Base-by-base conservation (phyloP, 202 grass and related monocot species). In the Saccharum hybrid region DNA sequence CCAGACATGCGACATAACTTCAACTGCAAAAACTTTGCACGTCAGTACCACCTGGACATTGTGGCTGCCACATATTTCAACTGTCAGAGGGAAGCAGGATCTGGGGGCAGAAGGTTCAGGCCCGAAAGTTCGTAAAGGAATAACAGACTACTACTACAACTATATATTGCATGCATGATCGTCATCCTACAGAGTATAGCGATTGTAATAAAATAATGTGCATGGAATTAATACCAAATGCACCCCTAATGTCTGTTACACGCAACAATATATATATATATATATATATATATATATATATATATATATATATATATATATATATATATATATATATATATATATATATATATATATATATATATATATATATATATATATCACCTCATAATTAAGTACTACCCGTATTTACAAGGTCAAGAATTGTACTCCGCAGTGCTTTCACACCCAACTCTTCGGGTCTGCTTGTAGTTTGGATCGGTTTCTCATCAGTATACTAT, bases 51-150 rank as follows among this genome's bases (percentile, higher is more conserved):
- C 60, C 88, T 91, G 7, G 56, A 81, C 43, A 51, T 49, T 39
- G 86, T 84, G 3, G 88, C 92, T 4, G 86, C 90, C 13, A 73
- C 84, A 59, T 97, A 94, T 75, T 94, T 91, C 63, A 92, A 89
- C 23, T 97, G 90, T 71, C 88, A 97, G 78, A 92, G 88, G 82
- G 92, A 94, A 83, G 81, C 71, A 45, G 92, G 92, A 9, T 85
- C 88, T n/a, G 92, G 92, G 0, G 94, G 94, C 18, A 87, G 94
- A 85, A 86, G 88, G 59, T 90, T 92, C 68, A 85, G 75, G 76
- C 59, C 46, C 0, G 54, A 87, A 19, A 90, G 21, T 41, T 89
- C 66, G 30, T 31, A 71, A n/a, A 48, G 22, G 12, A 49, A 31
- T 16, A 4, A 16, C 22, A 48, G 5, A 45, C 3, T 49, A 16